Percentiles rank a stretch among this genome's conserved stretches.
These are phyloP conservation scores for Blumeria hordei DNA, from an alignment of 2,329 filamentous ascomycete species.

Conservation along the genomic window DNA sequence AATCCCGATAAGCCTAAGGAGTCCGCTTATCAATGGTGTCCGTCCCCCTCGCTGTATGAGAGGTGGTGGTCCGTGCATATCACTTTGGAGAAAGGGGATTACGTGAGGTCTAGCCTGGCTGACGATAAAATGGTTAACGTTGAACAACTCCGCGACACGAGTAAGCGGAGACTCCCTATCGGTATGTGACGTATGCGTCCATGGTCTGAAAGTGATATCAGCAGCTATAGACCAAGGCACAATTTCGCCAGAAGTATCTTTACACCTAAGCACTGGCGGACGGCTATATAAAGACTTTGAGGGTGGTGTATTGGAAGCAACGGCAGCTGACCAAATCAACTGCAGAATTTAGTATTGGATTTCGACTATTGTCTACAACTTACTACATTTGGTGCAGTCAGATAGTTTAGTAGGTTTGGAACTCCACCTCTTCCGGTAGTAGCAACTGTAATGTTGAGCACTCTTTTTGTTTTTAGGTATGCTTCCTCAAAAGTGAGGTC, in stretches of 20 bases:
- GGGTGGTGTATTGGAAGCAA: conserved; percentile 27
- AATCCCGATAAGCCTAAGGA: conserved; percentile 44
- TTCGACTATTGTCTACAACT: conserved; percentile 18
- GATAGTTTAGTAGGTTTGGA: conserved; percentile 70
- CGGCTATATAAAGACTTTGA: conserved; percentile 24
- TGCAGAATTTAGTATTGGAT: conserved; percentile 3
- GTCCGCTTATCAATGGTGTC: conserved; percentile 29
- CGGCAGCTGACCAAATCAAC: conserved; percentile 35
- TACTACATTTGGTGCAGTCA: conserved; percentile 82
- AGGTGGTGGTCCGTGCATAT: conserved; percentile 51
- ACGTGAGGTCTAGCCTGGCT: conserved; percentile 80
- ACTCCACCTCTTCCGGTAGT: conserved; percentile 50
- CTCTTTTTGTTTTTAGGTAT: conserved; percentile 59
- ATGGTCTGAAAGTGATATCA: conserved; percentile 28
- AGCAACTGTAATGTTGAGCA: conserved; percentile 79
- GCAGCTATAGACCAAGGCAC: conserved; percentile 29
- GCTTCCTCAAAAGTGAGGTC: conserved; percentile 87
- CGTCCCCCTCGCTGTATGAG: conserved; percentile 32
- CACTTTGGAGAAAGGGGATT: conserved; percentile 60
- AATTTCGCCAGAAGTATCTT: conserved; percentile 33
- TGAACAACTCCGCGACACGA: conserved; percentile 41
- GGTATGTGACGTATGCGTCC: conserved; percentile 27
- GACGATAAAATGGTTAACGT: conserved; percentile 76
- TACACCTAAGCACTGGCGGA: conserved; percentile 31
- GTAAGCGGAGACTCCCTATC: conserved; percentile 33